Base-by-base conservation (phyloP, 768 basidiomycete species). In the Coprinopsis marcescibilis region DNA sequence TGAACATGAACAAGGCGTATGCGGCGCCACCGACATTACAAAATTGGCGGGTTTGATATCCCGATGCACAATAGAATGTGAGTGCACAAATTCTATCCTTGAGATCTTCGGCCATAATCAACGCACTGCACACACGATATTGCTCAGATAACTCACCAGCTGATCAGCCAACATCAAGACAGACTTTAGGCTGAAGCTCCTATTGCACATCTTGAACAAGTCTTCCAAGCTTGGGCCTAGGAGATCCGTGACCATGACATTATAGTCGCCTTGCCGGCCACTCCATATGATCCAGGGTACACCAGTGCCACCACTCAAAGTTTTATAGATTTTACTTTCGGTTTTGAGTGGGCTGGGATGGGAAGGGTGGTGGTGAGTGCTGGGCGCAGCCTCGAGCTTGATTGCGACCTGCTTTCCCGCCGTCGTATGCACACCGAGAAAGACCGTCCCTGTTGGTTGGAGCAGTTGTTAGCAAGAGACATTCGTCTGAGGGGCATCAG, bases 21-120 rank as follows among this genome's bases (percentile, higher is more conserved):
- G 68, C 70, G 60, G 63, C 83, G 52, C 91, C 89, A 49, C 33
- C 7, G 48, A 49, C 90, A 98, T 97, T 51, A 99, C 85, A 62
- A 99, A 99, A 69, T 99, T 98, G 58, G 95, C 95, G 29, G 95
- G 95, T 65, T 98, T 99, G 66, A 99, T 87, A 62, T 98, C 95
- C 54, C 95, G 88, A 64, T 98, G 95, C 33, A 96, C 82, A 55
- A 95, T 86, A 58, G 90, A 89, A 59, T 90, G 85, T 1, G 88
- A 89, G 67, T 99, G 95, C 55, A 97, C 92, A 65, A 92, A 98
- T 65, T 96, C 90, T 59, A 97, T 85, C 39, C 95, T 91, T 6
- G 91, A 90, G 64, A 96, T 83, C 92, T 94, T 57, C n/a, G n/a
- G n/a, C n/a, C n/a, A n/a, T n/a, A n/a, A n/a, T n/a, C n/a, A n/a